Percentiles rank a stretch among this genome's conserved stretches.
phyloP scores from a whole-genome alignment of 495 filamentous ascomycete species.

The Talaromyces liani region DNA sequence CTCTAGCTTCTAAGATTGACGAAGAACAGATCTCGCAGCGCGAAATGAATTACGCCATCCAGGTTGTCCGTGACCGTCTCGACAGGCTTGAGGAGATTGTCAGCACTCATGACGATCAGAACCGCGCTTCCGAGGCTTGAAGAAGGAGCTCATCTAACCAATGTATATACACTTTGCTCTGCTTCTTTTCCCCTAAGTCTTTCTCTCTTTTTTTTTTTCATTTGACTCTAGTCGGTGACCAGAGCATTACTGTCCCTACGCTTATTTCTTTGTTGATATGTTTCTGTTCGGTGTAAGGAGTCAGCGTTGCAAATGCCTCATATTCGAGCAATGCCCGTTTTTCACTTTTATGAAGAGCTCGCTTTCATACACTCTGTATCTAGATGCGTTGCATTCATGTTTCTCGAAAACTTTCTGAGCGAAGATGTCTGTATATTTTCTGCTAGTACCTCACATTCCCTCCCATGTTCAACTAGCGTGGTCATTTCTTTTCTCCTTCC shows the following conservation, averaged over 20 bases:
- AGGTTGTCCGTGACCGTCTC: slow-evolving; percentile 75
- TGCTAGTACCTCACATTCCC: background rate
- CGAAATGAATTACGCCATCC: slow-evolving; percentile 78
- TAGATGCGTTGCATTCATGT: background rate
- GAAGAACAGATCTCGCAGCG: slow-evolving; percentile 70
- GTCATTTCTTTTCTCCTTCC: background rate
- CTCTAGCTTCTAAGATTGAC: slow-evolving; percentile 39
- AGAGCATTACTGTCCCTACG: background rate
- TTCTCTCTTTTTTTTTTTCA: background rate
- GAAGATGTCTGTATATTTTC: background rate
- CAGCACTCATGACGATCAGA: slow-evolving; percentile 41
- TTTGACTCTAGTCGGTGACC: background rate
- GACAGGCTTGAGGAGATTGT: slow-evolving; percentile 66
- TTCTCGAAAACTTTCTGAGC: background rate
- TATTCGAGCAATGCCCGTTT: background rate
- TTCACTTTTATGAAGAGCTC: background rate
- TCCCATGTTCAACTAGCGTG: background rate
- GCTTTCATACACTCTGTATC: background rate
- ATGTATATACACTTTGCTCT: background rate
- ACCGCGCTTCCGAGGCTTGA: slow-evolving; percentile 10
- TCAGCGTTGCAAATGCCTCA: background rate
- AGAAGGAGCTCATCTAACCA: background rate
- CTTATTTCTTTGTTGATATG: slow-evolving; percentile 1
- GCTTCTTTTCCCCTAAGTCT: background rate
- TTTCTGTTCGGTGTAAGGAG: background rate